A percentile compares a stretch with the other conserved stretches of the same genome.
Conservation (phyloP, 169 alveolate genomes). For the Perkinsus marinus region DNA sequence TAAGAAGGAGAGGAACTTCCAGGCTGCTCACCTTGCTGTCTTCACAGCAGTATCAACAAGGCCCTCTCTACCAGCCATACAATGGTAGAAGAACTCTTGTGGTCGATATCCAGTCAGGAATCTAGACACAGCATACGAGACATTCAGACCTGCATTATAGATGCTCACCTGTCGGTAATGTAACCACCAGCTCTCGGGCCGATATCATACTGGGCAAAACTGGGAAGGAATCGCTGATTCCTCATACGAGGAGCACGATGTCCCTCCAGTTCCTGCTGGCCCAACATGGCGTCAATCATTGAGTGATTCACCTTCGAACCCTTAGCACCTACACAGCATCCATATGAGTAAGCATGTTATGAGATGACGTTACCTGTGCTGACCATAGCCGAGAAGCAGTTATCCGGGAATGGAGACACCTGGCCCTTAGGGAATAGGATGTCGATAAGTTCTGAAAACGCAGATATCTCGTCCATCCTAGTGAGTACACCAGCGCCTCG, state of each 20-base stretch:
- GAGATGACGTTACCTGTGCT: slow-evolving; percentile 85
- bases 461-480: slow-evolving; percentile 30
- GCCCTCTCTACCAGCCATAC: slow-evolving; percentile 99
- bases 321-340: slow-evolving; percentile 52
- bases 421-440: slow-evolving; percentile 37
- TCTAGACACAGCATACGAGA: background rate
- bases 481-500: background rate
- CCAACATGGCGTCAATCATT: slow-evolving; percentile 79
- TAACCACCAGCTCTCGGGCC: slow-evolving; percentile 91
- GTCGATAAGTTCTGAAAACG: slow-evolving; percentile 38
- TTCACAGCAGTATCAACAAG: slow-evolving; percentile 96
- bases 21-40: slow-evolving; percentile 74
- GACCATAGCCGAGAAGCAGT: slow-evolving; percentile 91
- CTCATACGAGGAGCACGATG: slow-evolving; percentile 87
- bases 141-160: background rate
- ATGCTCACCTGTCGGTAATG: slow-evolving; percentile 73
- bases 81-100: slow-evolving; percentile 94
- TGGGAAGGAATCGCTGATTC: slow-evolving; percentile 83
- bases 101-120: slow-evolving; percentile 91
- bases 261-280: slow-evolving; percentile 91
- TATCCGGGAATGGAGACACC: slow-evolving; percentile 75
- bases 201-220: slow-evolving; percentile 81
- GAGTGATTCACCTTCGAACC: slow-evolving; percentile 86
- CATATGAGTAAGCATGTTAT: too few species aligned
- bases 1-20: background rate